Percentiles rank a stretch among this genome's conserved stretches.
phyloP scores from a whole-genome alignment of 257 asterid species.

The Rehmannia glutinosa region DNA sequence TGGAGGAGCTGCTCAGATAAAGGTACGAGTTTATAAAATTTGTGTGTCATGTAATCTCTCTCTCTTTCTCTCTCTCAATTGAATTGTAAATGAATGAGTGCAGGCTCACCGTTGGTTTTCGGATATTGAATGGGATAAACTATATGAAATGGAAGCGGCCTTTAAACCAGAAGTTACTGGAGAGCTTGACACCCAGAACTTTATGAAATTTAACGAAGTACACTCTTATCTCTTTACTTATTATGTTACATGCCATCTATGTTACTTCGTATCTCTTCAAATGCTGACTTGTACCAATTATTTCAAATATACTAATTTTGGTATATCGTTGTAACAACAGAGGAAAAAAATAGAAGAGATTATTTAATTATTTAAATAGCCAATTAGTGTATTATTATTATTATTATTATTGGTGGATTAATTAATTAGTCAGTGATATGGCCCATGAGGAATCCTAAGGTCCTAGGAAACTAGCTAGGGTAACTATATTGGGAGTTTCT shows the following conservation, averaged over 20 bases:
- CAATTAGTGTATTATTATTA: too few relatives aligned
- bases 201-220: constrained; percentile 97
- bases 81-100: constrained; percentile 13
- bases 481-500: too few relatives aligned
- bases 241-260: background rate
- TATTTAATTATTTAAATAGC: too few relatives aligned
- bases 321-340: too few relatives aligned
- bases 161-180: constrained; percentile 89
- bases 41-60: background rate
- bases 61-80: constrained; percentile 3
- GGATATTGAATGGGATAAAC: constrained; percentile 79
- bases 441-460: too few relatives aligned
- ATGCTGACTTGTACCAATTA: background rate
- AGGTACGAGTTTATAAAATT: constrained; percentile 40
- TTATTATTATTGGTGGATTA: too few relatives aligned
- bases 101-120: constrained; percentile 96
- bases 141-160: constrained; percentile 97
- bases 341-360: too few relatives aligned
- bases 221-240: constrained; percentile 11
- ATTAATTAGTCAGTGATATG: too few relatives aligned
- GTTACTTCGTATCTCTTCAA: background rate
- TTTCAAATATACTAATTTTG: background rate
- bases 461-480: too few relatives aligned
- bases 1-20: constrained; percentile 81
- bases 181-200: constrained; percentile 94